A percentile compares a stretch with the other conserved stretches of the same genome.
Conservation (phyloP, 768 basidiomycete species). For the Podaxis pistillaris region DNA sequence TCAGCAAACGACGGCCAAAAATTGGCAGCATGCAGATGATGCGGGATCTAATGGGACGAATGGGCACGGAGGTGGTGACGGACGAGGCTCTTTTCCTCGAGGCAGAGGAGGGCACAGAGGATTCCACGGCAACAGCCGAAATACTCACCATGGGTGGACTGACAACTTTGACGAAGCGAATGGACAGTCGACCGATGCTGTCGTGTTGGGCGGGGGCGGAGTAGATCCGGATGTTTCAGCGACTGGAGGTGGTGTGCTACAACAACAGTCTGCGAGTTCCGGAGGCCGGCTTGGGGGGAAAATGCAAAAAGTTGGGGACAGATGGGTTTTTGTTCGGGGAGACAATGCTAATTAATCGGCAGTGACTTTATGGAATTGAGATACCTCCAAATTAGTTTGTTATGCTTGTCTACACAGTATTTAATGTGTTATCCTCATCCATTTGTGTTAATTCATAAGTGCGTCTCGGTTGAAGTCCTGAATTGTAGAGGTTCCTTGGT, state of each 20-base stretch:
- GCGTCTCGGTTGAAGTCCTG: constrained; percentile 26
- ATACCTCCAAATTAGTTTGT: constrained; percentile 20
- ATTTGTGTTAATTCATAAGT: constrained; percentile 46
- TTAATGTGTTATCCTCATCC: constrained; percentile 36
- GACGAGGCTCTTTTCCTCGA: constrained; percentile 18
- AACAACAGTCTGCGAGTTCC: constrained; percentile 12
- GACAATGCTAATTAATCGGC: constrained; percentile 27
- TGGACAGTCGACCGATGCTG: constrained; percentile 49
- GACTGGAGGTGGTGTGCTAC: constrained; percentile 13
- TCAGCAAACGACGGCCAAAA: neutral
- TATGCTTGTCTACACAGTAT: constrained; percentile 33
- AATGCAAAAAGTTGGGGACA: constrained; percentile 72
- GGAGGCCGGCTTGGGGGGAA: constrained; percentile 32
- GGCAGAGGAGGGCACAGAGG: constrained; percentile 44
- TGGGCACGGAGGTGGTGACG: constrained; percentile 16
- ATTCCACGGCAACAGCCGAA: constrained; percentile 49
- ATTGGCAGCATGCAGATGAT: constrained; percentile 19
- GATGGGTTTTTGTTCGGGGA: constrained; percentile 67
- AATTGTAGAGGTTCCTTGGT: constrained; percentile 43
- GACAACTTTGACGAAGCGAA: constrained; percentile 24
- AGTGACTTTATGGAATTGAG: constrained; percentile 14
- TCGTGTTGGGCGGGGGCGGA: constrained; percentile 54
- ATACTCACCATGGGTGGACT: constrained; percentile 34
- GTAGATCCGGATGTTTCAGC: constrained; percentile 18
- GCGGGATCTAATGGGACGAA: constrained; percentile 8